Percentiles rank a stretch among this genome's conserved stretches.
Conservation (phyloP, 2,329 filamentous ascomycete species). For the Hirsutella minnesotensis region DNA sequence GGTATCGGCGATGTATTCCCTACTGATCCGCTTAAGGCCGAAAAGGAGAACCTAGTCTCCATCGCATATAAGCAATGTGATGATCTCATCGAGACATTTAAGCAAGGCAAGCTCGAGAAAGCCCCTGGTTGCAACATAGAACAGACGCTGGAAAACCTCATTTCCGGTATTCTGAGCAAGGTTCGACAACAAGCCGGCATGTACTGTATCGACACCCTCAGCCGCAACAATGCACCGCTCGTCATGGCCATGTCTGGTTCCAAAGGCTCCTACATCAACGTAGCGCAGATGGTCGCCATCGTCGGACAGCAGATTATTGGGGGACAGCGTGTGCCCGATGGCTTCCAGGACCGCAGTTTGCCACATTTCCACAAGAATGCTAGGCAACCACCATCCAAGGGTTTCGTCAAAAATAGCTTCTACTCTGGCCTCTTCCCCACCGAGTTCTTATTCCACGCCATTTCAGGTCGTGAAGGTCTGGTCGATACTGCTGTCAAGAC, state of each 20-base stretch:
- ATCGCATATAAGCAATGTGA: conserved; percentile 73
- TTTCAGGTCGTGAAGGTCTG: conserved; percentile 94
- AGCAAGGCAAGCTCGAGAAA: conserved; percentile 70
- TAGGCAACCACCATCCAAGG: conserved; percentile 85
- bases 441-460: conserved; percentile 96
- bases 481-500: conserved; percentile 99
- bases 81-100: conserved; percentile 70
- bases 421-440: conserved; percentile 82
- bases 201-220: conserved; percentile 81
- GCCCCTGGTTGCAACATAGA: conserved; percentile 84
- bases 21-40: conserved; percentile 52
- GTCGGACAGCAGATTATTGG: conserved; percentile 98
- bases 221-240: conserved; percentile 81
- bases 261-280: conserved; percentile 95
- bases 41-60: conserved; percentile 67
- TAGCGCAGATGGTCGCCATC: conserved; percentile 95
- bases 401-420: conserved; percentile 95
- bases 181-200: conserved; percentile 86
- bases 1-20: conserved; percentile 93
- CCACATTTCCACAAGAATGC: conserved; percentile 94
- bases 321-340: conserved; percentile 82
- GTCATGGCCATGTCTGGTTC: conserved; percentile 97
- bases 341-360: conserved; percentile 88
- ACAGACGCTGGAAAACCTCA: conserved; percentile 78
- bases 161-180: conserved; percentile 83